These are phyloP conservation scores for Herpotrichia juniperi DNA, from an alignment of 2,329 filamentous ascomycete species.

Conservation along the genomic window DNA sequence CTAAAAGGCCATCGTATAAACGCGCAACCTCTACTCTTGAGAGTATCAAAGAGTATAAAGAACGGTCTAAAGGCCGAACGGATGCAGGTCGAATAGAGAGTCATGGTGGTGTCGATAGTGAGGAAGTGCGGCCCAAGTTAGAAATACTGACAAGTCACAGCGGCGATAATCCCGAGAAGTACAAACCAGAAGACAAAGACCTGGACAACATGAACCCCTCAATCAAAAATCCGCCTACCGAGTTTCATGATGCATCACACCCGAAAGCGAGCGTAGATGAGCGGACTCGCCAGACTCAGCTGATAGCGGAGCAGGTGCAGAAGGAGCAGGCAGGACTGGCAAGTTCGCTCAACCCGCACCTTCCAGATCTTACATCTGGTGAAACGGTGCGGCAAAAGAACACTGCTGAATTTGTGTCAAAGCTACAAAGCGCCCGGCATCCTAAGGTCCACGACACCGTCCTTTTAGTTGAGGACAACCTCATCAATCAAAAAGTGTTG, in stretches of 20 bases:
- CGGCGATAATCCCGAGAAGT: constrained; percentile 23
- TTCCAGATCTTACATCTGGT: constrained; percentile 24
- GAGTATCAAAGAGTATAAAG: constrained; percentile 27
- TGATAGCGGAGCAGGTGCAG: constrained; percentile 18
- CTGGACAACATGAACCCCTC: constrained; percentile 16
- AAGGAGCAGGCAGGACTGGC: constrained; percentile 4
- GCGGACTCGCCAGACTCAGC: constrained; percentile 30
- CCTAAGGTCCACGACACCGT: constrained; percentile 29
- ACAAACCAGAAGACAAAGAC: too few relatives aligned
- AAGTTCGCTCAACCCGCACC: constrained; percentile 11
- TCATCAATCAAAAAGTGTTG: constrained; percentile 57
- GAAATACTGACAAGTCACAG: constrained; percentile 23
- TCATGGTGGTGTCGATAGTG: too few relatives aligned
- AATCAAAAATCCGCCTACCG: constrained; percentile 40
- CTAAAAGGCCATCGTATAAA: constrained; percentile 30
- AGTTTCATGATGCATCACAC: constrained; percentile 33
- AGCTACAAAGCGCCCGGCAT: constrained; percentile 23
- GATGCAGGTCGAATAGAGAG: too few relatives aligned
- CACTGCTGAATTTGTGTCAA: constrained; percentile 21
- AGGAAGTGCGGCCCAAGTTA: not conserved
- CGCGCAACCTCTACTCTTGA: constrained; percentile 34
- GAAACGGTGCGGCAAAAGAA: constrained; percentile 33
- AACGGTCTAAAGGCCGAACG: not conserved
- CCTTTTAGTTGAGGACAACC: constrained; percentile 57
- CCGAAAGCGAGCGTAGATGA: constrained; percentile 24